Percentiles rank a stretch among this genome's conserved stretches.
These are phyloP conservation scores for Pseudozyma sp. DNA, from an alignment of 1,284 basidiomycete genomes.

Conservation along the genomic window DNA sequence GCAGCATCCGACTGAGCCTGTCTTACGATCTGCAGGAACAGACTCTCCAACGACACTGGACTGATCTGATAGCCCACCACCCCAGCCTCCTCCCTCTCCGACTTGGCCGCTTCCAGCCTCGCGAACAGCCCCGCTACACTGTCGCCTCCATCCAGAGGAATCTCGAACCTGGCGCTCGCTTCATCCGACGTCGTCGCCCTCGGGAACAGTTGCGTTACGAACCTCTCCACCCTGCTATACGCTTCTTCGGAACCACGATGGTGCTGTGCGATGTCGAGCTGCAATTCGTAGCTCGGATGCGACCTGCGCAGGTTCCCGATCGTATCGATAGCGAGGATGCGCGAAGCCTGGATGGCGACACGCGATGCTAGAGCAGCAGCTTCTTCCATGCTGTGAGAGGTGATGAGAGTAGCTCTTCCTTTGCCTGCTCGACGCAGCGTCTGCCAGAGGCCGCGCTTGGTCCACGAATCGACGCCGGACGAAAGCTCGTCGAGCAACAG, in stretches of 20 bases:
- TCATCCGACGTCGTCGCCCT: slow-evolving; percentile 78
- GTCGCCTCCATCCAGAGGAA: slow-evolving; percentile 76
- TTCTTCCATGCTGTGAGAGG: slow-evolving; percentile 83
- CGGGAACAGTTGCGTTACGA: slow-evolving; percentile 76
- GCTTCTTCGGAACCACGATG: slow-evolving; percentile 13
- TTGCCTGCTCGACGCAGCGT: slow-evolving; percentile 76
- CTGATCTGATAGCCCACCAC: slow-evolving; percentile 31
- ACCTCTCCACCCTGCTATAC: slow-evolving; percentile 74
- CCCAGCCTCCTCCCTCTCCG: slow-evolving; percentile 17
- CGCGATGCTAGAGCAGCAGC: slow-evolving; percentile 78
- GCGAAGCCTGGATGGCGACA: slow-evolving; percentile 22
- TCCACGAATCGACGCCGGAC: slow-evolving; percentile 83
- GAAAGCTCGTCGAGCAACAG: slow-evolving; percentile 85
- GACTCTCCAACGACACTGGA: slow-evolving; percentile 75
- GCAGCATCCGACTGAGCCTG: slow-evolving; percentile 62
- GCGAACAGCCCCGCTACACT: slow-evolving; percentile 74
- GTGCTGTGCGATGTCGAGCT: slow-evolving; percentile 75
- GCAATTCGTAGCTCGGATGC: slow-evolving; percentile 81
- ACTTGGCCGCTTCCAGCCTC: slow-evolving; percentile 15
- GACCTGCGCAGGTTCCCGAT: slow-evolving; percentile 76
- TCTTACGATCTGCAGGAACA: slow-evolving; percentile 79
- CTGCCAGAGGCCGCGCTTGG: slow-evolving; percentile 84
- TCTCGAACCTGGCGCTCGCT: slow-evolving; percentile 81
- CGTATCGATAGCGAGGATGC: slow-evolving; percentile 75
- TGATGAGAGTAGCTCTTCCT: slow-evolving; percentile 68